Evolutionary conservation across 805 yeast genomes (phyloP).

Genomic region (Clavispora santaluciae): DNA sequence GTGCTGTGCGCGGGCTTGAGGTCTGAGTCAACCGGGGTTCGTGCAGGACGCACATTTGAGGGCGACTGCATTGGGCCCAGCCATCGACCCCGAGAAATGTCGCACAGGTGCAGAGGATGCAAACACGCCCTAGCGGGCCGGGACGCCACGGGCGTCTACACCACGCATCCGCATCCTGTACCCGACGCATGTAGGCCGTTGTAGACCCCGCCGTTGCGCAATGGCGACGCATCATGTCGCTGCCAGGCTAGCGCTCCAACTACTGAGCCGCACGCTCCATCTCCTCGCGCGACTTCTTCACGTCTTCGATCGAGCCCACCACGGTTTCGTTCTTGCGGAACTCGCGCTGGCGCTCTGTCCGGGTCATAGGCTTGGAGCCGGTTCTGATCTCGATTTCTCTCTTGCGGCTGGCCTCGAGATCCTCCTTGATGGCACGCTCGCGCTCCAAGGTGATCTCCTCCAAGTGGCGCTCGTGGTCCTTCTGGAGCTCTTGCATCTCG

Average conservation of each 20-base stretch:
- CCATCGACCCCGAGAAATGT: too few species aligned
- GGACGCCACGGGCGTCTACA: too few species aligned
- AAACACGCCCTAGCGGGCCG: too few species aligned
- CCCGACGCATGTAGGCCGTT: too few species aligned
- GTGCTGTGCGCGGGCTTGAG: background rate
- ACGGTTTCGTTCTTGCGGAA: conserved; percentile 68
- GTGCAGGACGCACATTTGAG: background rate
- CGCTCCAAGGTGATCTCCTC: conserved; percentile 59
- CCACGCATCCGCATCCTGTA: too few species aligned
- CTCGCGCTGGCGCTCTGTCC: conserved; percentile 47
- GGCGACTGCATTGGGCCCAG: too few species aligned
- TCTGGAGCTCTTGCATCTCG: conserved; percentile 53
- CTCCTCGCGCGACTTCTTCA: conserved; percentile 19
- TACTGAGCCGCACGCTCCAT: background rate
- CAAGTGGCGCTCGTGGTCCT: conserved; percentile 63
- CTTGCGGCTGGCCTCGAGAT: conserved; percentile 46
- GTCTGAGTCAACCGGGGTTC: background rate
- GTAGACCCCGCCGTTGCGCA: too few species aligned
- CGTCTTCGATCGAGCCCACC: conserved; percentile 46
- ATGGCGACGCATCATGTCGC: too few species aligned
- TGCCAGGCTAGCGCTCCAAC: too few species aligned
- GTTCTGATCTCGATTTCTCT: conserved; percentile 44
- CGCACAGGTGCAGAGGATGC: too few species aligned
- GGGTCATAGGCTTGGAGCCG: conserved; percentile 40
- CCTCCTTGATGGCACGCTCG: conserved; percentile 71